Evolutionary conservation across 129 eudicot species (phyloP).

Genomic region (Artemisia annua): DNA sequence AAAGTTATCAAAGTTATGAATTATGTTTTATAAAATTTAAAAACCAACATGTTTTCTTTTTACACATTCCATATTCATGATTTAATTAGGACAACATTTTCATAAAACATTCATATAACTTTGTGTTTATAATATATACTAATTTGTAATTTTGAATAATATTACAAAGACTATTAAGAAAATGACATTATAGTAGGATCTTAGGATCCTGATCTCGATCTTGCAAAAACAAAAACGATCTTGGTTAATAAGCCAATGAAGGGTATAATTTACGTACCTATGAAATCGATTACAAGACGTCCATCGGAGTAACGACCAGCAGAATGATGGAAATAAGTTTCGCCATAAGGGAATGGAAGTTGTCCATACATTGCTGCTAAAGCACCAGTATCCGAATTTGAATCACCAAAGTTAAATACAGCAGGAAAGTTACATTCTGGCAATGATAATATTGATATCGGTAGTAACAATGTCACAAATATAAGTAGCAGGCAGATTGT

Average conservation of each 20-base stretch:
- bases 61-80: too few relatives aligned
- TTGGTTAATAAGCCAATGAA: neutral
- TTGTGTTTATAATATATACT: too few relatives aligned
- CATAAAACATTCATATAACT: too few relatives aligned
- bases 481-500: neutral
- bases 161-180: too few relatives aligned
- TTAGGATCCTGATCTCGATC: too few relatives aligned
- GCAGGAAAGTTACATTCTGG: conserved; percentile 44
- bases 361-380: conserved; percentile 41
- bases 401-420: conserved; percentile 56
- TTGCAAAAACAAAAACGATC: too few relatives aligned
- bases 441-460: conserved; percentile 5
- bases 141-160: too few relatives aligned
- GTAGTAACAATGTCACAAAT: conserved; percentile 22
- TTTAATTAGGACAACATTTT: too few relatives aligned
- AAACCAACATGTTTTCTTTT: too few relatives aligned
- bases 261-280: conserved; percentile 27
- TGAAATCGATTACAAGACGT: conserved; percentile 55
- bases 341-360: conserved; percentile 25
- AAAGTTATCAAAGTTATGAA: too few relatives aligned
- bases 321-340: conserved; percentile 8
- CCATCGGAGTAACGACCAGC: conserved; percentile 53
- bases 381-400: conserved; percentile 64
- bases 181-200: too few relatives aligned
- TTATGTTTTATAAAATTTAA: too few relatives aligned